Evolutionary conservation across 371 early-diverging fungal species (phyloP).

Genomic region (Zychaea mexicana): DNA sequence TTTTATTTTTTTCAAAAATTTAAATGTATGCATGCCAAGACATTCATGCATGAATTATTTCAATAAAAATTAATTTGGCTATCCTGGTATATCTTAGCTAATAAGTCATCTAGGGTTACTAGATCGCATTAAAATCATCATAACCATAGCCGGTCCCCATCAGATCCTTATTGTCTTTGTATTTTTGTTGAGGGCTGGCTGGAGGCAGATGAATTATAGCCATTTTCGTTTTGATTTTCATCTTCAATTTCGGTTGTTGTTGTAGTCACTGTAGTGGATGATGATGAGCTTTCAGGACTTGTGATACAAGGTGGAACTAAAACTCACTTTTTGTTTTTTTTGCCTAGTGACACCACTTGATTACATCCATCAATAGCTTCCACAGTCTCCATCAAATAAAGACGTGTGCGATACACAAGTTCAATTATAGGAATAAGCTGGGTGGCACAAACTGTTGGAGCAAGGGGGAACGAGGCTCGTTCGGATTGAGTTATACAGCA

Average conservation of each 20-base stretch:
- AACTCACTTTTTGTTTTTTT: neutral
- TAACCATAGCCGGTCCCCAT: too few species aligned
- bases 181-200: neutral
- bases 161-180: neutral
- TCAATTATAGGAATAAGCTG: neutral
- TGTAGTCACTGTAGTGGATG: neutral
- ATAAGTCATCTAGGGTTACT: too few species aligned
- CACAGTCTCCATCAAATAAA: conserved; percentile 4
- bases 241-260: neutral
- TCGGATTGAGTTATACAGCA: neutral
- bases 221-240: neutral
- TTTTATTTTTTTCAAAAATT: too few species aligned
- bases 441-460: neutral
- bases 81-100: too few species aligned
- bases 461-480: neutral
- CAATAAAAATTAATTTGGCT: too few species aligned
- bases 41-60: too few species aligned
- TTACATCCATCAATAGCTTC: neutral
- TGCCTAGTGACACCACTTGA: neutral
- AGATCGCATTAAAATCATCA: too few species aligned
- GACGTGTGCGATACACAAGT: neutral
- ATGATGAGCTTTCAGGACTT: too few species aligned
- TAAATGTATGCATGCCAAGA: too few species aligned
- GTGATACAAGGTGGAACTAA: neutral
- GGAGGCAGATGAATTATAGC: neutral